phyloP scores from a whole-genome alignment of 306 rosid species.

The Pyrus communis region DNA sequence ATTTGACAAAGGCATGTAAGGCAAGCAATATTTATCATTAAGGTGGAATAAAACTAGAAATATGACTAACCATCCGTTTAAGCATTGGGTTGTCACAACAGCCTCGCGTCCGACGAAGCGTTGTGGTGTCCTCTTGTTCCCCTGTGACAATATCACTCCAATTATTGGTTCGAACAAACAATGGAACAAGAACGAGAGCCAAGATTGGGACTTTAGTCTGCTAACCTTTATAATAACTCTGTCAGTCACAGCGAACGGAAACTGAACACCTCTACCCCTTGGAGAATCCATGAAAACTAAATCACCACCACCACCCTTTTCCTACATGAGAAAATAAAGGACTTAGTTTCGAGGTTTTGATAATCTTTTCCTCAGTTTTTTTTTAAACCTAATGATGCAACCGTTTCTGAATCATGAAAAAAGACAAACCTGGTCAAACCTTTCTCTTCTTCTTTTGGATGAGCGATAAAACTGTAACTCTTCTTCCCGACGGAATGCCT shows the following conservation, averaged over 20 bases:
- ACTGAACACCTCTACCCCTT: constrained; percentile 89
- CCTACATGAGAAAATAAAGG: constrained; percentile 35
- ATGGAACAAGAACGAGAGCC: neutral
- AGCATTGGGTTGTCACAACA: constrained; percentile 95
- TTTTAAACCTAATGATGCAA: neutral
- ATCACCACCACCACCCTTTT: constrained; percentile 78
- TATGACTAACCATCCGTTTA: constrained; percentile 89
- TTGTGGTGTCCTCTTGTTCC: constrained; percentile 94
- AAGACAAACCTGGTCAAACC: constrained; percentile 74
- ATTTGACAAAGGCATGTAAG: neutral
- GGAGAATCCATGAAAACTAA: constrained; percentile 45
- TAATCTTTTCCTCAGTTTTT: neutral
- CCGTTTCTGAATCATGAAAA: constrained; percentile 2
- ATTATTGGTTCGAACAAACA: constrained; percentile 15
- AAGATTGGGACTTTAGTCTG: neutral
- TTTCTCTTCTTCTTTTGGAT: constrained; percentile 75
- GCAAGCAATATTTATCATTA: neutral
- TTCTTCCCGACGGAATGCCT: constrained; percentile 86
- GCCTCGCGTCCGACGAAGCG: constrained; percentile 99
- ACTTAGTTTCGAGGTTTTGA: neutral
- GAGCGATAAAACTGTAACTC: constrained; percentile 68
- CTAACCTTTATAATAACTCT: constrained; percentile 89
- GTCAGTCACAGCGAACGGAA: constrained; percentile 91
- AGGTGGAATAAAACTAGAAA: neutral
- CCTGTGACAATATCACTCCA: constrained; percentile 46